A percentile compares a stretch with the other conserved stretches of the same genome.
phyloP scores from a whole-genome alignment of 2,329 filamentous ascomycete genomes.

The Dothiorella sarmentorum region DNA sequence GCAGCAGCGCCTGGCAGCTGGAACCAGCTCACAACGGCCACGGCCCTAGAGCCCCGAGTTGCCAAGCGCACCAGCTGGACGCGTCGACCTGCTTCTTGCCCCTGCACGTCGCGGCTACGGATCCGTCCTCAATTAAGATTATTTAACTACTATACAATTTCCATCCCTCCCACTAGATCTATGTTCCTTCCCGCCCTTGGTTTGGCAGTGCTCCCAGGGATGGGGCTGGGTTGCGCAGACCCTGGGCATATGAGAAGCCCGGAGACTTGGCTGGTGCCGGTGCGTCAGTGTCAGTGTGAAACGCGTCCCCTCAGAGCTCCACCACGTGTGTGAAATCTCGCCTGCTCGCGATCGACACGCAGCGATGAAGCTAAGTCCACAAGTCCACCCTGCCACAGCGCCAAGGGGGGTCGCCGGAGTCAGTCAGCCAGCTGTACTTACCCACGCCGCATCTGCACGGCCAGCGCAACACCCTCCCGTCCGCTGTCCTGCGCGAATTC shows the following conservation, averaged over 20 bases:
- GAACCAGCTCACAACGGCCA: neutral
- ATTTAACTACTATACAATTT: constrained; percentile 16
- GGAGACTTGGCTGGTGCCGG: constrained; percentile 1
- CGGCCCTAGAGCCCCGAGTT: neutral
- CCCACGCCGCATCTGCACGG: neutral
- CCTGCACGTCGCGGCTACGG: constrained; percentile 7
- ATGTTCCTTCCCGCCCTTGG: neutral
- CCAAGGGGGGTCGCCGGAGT: neutral
- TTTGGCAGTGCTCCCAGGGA: neutral
- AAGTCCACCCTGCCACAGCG: no score
- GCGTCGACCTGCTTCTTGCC: constrained; percentile 6
- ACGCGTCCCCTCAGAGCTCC: constrained; percentile 4
- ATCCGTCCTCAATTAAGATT: constrained; percentile 10
- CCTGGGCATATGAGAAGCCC: neutral
- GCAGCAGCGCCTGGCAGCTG: neutral
- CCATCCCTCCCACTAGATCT: neutral
- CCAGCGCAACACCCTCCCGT: neutral
- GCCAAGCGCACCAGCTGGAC: neutral
- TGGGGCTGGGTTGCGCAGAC: neutral
- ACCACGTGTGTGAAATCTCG: constrained; percentile 13
- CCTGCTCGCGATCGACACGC: constrained; percentile 4
- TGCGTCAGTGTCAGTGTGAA: constrained; percentile 8
- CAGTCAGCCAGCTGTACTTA: neutral
- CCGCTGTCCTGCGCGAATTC: neutral
- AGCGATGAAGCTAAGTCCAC: constrained; percentile 8